Evolutionary conservation across 1,284 basidiomycete genomes (phyloP), one percentile per base, ranked within the genome.

Genomic region (Fomitopsis schrenkii): DNA sequence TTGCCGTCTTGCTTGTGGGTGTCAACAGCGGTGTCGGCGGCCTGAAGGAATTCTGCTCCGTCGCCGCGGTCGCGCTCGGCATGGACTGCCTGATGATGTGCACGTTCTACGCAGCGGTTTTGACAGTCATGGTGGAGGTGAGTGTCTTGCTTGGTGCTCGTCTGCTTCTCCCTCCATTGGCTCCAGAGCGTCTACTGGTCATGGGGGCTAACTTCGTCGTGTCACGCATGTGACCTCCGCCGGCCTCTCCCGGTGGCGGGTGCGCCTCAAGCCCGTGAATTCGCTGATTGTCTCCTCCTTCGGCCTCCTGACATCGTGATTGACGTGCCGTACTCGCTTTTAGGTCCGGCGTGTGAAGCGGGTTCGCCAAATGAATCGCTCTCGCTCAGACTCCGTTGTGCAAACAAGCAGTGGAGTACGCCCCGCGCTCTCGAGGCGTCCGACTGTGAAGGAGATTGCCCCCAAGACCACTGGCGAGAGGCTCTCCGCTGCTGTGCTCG

Each of bases 51-150:
- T 97, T 98, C 70, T 99, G 97, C 75, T 92, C 95, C 36, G 85
- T 99, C 15, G 96, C 95, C 2, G 95, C 94, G 0, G 76, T 98
- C 40, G 85, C 94, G 59, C 82, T 99, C 59, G 82, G 83, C 10
- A 83, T 95, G 59, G 97, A 99, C 75, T 97, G 95, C 74, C 71
- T 95, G 56, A 84, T 95, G 74, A 85, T 98, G 64, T 92, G 92
- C 75, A 94, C 94, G 0, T 97, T 98, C 77, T 93, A 96, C 73
- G 84, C 93, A 1, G 89, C 93, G 2, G 87, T 98, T 62, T 79
- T 99, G 63, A 90, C 88, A 45, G 84, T 99, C 73, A 97, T 98
- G 91, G 90, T 98, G 67, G 97, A 98, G 81, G 91, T 93, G 65
- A 70, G 83, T 75, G 62, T 30, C 68, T 65, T 40, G 54, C 48